Base-by-base conservation (phyloP, 139 green algal species). In the Chlorella sorokiniana region DNA sequence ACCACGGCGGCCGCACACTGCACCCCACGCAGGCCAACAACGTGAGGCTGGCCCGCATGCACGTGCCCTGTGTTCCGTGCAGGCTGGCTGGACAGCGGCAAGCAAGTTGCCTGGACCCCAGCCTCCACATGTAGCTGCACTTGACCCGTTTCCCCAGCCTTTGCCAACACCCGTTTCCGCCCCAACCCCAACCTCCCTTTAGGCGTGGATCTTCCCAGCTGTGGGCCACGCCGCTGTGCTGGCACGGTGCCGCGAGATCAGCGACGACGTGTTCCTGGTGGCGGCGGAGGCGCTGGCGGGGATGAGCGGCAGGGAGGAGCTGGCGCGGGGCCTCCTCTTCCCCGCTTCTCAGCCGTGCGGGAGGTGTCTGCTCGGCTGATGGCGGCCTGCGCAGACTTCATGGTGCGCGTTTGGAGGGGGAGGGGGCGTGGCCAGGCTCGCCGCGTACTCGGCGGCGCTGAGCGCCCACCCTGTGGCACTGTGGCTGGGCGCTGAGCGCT, bases 161-260 rank as follows among this genome's bases (percentile, higher is more conserved):
- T n/a, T n/a, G n/a, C n/a, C n/a, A n/a, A n/a, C n/a, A n/a, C n/a
- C n/a, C n/a, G n/a, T n/a, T n/a, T n/a, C n/a, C n/a, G n/a, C n/a
- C n/a, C n/a, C n/a, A n/a, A n/a, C n/a, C n/a, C n/a, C n/a, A n/a
- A n/a, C n/a, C n/a, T n/a, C n/a, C n/a, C n/a, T n/a, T n/a, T n/a
- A n/a, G n/a, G 92, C 94, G 72, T 94, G 93, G 48, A 82, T 96
- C 27, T 96, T 96, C 84, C 92, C 92, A 2, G 91, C 89, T 0
- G 56, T 97, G 1, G 93, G 92, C 22, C 86, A 93, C 62, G 93
- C 91, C 3, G 90, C 90, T 2, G 89, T 91, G 48, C 81, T 96
- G 59, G 33, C 41, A 40, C 75, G 41, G 11, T 88, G 89, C 1
- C 71, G 56, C 27, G 76, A 86, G 68, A 90, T 97, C 44, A 90